Evolutionary conservation across 2,329 filamentous ascomycete species (phyloP).

Genomic region (Diaporthe vexans): DNA sequence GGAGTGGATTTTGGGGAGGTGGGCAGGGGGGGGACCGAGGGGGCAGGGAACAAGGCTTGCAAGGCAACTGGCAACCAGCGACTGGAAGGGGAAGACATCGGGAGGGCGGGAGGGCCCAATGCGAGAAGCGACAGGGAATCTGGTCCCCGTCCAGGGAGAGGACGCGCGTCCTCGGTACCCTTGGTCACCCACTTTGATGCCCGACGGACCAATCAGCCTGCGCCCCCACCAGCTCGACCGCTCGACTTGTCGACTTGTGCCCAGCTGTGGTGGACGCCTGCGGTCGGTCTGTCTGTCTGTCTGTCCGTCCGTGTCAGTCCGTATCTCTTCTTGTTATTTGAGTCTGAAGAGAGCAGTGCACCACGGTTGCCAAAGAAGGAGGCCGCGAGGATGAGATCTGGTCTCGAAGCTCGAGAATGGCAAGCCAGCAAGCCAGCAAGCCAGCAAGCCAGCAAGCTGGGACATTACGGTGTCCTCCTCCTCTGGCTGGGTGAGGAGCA

Average conservation of each 20-base stretch:
- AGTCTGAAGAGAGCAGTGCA: not conserved
- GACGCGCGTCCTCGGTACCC: constrained; percentile 25
- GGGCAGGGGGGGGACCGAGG: not conserved
- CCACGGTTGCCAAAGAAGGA: not conserved
- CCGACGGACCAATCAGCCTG: constrained; percentile 27
- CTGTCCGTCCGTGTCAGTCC: not conserved
- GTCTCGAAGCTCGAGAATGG: no score
- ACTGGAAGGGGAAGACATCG: constrained; percentile 6
- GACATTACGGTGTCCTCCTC: not conserved
- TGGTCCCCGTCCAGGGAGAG: constrained; percentile 22
- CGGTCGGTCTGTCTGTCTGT: not conserved
- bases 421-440: no score
- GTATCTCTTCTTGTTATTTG: not conserved
- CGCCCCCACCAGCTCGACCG: constrained; percentile 11
- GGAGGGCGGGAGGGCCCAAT: constrained; percentile 12
- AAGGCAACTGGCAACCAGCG: not conserved
- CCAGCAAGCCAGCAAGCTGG: no score
- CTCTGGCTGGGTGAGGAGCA: no score
- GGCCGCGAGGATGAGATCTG: no score
- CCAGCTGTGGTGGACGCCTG: no score
- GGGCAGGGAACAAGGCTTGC: no score
- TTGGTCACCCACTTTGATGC: constrained; percentile 32
- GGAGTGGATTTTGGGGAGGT: not conserved
- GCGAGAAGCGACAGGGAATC: constrained; percentile 25
- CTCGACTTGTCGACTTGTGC: not conserved